Percentiles rank a stretch among this genome's conserved stretches.
phyloP scores from a whole-genome alignment of 306 rosid genomes.

The Corylus americana region DNA sequence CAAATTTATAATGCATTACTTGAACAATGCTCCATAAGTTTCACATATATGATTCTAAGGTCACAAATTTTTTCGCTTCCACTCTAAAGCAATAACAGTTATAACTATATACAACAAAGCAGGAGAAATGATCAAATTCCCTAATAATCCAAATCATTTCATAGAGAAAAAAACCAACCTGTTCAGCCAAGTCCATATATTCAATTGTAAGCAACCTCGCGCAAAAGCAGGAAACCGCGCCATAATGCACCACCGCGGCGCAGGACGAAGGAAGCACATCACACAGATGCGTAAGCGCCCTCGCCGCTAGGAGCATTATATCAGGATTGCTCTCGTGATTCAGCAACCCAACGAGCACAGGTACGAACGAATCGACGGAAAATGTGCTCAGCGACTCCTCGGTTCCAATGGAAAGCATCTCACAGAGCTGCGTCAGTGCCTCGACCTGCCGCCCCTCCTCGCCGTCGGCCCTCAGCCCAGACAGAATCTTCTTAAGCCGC shows the following conservation, averaged over 20 bases:
- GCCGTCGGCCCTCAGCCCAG: slow-evolving; percentile 87
- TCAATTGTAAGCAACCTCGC: slow-evolving; percentile 94
- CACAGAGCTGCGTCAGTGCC: slow-evolving; percentile 93
- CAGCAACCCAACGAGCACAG: slow-evolving; percentile 91
- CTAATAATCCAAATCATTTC: slow-evolving; percentile 10
- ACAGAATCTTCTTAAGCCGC: slow-evolving; percentile 79
- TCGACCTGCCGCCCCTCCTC: slow-evolving; percentile 97
- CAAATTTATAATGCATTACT: slow-evolving; percentile 19
- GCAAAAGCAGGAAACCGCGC: slow-evolving; percentile 92
- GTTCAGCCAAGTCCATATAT: slow-evolving; percentile 99
- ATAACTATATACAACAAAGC: not conserved
- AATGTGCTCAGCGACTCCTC: slow-evolving; percentile 94
- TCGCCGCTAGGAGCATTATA: slow-evolving; percentile 98
- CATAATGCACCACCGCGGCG: slow-evolving; percentile 96
- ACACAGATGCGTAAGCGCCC: slow-evolving; percentile 93
- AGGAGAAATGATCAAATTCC: not conserved
- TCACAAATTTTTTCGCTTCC: not conserved
- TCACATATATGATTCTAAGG: slow-evolving; percentile 1
- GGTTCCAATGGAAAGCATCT: slow-evolving; percentile 95
- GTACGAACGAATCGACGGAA: slow-evolving; percentile 91
- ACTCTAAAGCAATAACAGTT: not conserved
- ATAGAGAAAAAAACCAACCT: slow-evolving; percentile 53
- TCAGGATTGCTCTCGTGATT: slow-evolving; percentile 97
- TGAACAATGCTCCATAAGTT: not conserved
- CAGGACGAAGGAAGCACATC: slow-evolving; percentile 97